Percentiles rank a stretch among this genome's conserved stretches.
Conservation (phyloP, 2,329 filamentous ascomycete genomes). For the Microsporum ferrugineum region DNA sequence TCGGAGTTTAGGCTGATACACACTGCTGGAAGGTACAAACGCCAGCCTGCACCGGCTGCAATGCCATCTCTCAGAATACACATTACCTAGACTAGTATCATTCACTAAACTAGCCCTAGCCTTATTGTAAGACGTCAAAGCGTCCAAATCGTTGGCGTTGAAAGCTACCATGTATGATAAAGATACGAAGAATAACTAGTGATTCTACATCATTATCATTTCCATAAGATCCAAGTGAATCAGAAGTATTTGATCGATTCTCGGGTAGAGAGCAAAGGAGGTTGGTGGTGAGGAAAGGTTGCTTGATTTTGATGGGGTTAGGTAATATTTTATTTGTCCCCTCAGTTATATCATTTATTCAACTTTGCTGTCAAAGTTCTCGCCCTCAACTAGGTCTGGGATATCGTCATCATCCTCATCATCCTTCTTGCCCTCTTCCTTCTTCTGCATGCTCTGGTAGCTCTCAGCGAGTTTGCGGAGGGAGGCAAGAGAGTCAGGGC, state of each 20-base stretch:
- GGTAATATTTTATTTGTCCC: background rate
- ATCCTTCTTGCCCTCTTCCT: slow-evolving; percentile 64
- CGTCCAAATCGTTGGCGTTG: background rate
- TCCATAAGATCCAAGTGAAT: background rate
- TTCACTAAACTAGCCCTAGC: background rate
- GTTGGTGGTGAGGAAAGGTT: background rate
- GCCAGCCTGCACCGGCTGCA: background rate
- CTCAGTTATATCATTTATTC: slow-evolving; percentile 48
- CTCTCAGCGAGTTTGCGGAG: slow-evolving; percentile 97
- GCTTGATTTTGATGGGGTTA: background rate
- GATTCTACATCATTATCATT: background rate
- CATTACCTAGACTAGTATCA: background rate
- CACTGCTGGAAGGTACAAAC: background rate
- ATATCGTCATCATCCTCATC: slow-evolving; percentile 70
- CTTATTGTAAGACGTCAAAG: background rate
- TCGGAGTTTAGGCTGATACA: background rate
- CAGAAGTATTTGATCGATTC: background rate
- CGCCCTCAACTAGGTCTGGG: slow-evolving; percentile 88
- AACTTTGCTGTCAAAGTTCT: slow-evolving; percentile 97
- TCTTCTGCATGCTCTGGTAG: slow-evolving; percentile 99
- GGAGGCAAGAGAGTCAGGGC: slow-evolving; percentile 92
- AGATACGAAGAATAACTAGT: background rate
- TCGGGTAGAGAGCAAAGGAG: background rate
- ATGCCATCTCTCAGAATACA: background rate
- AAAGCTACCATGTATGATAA: background rate